phyloP scores from a whole-genome alignment of 352 stramenopile species.

The Globisporangium solare region DNA sequence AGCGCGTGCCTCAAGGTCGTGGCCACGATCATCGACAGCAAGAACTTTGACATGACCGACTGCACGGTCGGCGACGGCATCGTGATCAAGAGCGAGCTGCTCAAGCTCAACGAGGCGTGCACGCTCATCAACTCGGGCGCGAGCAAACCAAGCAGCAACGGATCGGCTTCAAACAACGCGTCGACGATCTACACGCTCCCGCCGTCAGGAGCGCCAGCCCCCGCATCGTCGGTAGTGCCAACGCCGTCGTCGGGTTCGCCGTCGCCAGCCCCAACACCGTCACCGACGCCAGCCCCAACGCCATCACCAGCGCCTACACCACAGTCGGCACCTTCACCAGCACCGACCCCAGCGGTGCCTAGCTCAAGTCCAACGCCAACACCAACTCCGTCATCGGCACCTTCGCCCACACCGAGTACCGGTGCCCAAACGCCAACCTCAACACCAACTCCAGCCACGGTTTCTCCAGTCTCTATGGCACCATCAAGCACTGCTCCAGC shows the following conservation, averaged over 20 bases:
- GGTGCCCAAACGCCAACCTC: neutral
- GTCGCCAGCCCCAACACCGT: neutral
- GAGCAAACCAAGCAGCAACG: neutral
- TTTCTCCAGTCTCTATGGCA: constrained; percentile 6
- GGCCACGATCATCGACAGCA: constrained; percentile 34
- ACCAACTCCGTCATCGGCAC: neutral
- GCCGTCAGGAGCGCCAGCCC: constrained; percentile 2
- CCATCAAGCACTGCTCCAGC: constrained; percentile 1
- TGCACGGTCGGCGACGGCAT: constrained; percentile 48
- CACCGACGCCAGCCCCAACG: constrained; percentile 4
- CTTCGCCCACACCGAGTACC: neutral
- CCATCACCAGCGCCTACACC: constrained; percentile 2
- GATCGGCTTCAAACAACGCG: neutral
- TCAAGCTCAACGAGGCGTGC: constrained; percentile 36
- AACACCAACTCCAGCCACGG: constrained; percentile 3
- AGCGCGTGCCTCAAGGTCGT: constrained; percentile 39
- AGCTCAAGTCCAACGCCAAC: neutral
- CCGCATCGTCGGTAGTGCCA: constrained; percentile 2
- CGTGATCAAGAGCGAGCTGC: constrained; percentile 45
- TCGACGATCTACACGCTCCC: constrained; percentile 9
- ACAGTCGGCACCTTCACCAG: neutral
- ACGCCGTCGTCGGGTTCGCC: neutral
- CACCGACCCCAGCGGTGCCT: neutral
- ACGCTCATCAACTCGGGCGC: constrained; percentile 16
- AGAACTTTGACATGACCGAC: constrained; percentile 48